Percentiles rank a stretch among this genome's conserved stretches.
Conservation (phyloP, 129 eudicot species). For the Lonicera japonica region DNA sequence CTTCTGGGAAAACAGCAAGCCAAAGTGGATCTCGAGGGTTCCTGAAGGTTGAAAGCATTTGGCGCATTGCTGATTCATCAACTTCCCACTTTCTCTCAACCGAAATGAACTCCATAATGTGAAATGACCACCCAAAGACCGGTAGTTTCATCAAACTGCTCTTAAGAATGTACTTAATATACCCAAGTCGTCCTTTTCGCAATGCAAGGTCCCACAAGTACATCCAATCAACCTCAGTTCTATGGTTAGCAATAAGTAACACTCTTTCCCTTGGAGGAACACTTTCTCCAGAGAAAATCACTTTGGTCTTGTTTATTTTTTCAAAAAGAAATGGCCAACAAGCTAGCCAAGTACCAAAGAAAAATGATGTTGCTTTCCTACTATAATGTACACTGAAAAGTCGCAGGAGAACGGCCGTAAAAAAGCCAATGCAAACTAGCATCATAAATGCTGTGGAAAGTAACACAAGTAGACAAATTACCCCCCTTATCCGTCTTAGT, state of each 20-base stretch:
- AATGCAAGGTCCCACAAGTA: constrained; percentile 94
- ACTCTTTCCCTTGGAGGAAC: constrained; percentile 55
- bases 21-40: constrained; percentile 67
- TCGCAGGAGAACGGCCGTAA: constrained; percentile 53
- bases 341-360: constrained; percentile 82
- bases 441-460: constrained; percentile 73
- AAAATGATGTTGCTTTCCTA: constrained; percentile 54
- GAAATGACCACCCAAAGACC: constrained; percentile 93
- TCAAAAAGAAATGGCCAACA: constrained; percentile 91
- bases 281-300: constrained; percentile 71
- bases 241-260: constrained; percentile 74
- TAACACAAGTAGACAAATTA: constrained; percentile 49
- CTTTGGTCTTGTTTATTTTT: constrained; percentile 78
- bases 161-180: constrained; percentile 75
- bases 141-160: constrained; percentile 89
- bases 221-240: constrained; percentile 98
- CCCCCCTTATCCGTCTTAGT: constrained; percentile 44
- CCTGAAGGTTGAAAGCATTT: constrained; percentile 60
- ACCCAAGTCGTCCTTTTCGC: constrained; percentile 70
- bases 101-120: constrained; percentile 74
- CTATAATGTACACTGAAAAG: constrained; percentile 77
- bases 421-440: constrained; percentile 52
- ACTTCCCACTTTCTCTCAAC: constrained; percentile 81
- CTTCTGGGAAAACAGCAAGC: constrained; percentile 95
- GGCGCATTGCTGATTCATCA: constrained; percentile 55